These are phyloP conservation scores for Wickerhamomyces sydowiorum DNA, from an alignment of 805 yeast genomes.

Conservation along the genomic window DNA sequence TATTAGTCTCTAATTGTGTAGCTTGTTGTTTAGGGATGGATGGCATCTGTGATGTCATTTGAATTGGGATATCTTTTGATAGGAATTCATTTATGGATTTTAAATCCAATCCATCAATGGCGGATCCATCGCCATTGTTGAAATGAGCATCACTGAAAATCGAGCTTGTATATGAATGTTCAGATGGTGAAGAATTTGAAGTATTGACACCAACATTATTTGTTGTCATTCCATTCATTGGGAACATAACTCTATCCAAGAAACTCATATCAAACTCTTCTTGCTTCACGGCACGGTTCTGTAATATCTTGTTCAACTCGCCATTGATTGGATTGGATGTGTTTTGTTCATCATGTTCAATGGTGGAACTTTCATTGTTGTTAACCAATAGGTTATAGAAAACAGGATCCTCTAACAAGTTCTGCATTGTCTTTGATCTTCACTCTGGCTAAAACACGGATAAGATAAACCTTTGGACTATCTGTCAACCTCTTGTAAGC, in stretches of 20 bases:
- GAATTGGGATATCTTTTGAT: constrained; percentile 14
- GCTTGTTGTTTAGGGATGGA: not conserved
- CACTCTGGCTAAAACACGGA: too few relatives aligned
- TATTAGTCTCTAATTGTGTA: constrained; percentile 2
- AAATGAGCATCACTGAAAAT: too few relatives aligned
- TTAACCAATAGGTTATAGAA: constrained; percentile 17
- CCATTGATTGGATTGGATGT: too few relatives aligned
- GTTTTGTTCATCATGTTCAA: too few relatives aligned
- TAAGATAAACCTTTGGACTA: too few relatives aligned
- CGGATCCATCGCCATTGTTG: too few relatives aligned
- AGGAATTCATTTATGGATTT: constrained; percentile 12
- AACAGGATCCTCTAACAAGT: constrained; percentile 17
- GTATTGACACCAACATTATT: too few relatives aligned
- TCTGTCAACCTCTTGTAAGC: too few relatives aligned
- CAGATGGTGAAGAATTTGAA: too few relatives aligned
- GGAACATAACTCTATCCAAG: not conserved
- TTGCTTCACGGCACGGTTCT: not conserved
- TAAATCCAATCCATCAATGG: not conserved
- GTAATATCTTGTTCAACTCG: too few relatives aligned
- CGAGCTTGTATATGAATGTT: too few relatives aligned
- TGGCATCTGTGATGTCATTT: constrained; percentile 11
- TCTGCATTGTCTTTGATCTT: constrained; percentile 20
- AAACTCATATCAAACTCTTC: not conserved
- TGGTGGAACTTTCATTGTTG: constrained; percentile 6
- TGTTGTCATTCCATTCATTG: not conserved